phyloP scores from a whole-genome alignment of 2,329 filamentous ascomycete genomes.

The Fusarium oxysporum region DNA sequence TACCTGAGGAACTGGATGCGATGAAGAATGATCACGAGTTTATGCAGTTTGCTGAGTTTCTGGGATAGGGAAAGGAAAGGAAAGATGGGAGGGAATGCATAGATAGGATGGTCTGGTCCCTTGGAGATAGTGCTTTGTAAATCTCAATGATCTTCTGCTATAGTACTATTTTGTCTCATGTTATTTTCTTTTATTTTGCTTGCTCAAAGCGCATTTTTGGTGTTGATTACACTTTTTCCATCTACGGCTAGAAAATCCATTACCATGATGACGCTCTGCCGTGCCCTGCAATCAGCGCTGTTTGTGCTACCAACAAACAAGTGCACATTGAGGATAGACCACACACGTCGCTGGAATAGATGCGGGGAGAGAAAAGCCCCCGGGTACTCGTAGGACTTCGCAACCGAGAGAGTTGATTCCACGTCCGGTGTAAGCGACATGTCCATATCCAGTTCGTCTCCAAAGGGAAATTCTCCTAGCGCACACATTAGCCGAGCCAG shows the following conservation, averaged over 20 bases:
- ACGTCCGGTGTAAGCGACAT: background rate
- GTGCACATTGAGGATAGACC: fast-evolving
- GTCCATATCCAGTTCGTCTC: background rate
- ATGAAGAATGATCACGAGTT: background rate
- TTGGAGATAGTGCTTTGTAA: fast-evolving
- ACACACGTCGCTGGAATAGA: fast-evolving
- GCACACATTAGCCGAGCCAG: background rate
- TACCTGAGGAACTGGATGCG: background rate
- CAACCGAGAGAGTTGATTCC: background rate
- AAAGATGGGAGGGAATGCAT: background rate
- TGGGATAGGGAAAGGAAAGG: background rate
- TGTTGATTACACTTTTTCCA: fast-evolving
- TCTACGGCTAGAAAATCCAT: too few species aligned
- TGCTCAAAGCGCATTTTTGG: fast-evolving
- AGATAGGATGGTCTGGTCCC: background rate
- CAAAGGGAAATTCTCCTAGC: background rate
- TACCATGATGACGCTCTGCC: background rate
- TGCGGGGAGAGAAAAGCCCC: fast-evolving
- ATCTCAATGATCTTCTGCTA: fast-evolving
- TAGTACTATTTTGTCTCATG: background rate
- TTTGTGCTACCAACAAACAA: background rate
- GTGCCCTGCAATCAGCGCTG: background rate
- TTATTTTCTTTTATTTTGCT: background rate
- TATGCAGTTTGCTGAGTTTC: background rate
- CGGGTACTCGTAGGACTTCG: background rate